Conservation (phyloP, 2,329 filamentous ascomycete genomes). For the Coniosporium tulheliwenetii region DNA sequence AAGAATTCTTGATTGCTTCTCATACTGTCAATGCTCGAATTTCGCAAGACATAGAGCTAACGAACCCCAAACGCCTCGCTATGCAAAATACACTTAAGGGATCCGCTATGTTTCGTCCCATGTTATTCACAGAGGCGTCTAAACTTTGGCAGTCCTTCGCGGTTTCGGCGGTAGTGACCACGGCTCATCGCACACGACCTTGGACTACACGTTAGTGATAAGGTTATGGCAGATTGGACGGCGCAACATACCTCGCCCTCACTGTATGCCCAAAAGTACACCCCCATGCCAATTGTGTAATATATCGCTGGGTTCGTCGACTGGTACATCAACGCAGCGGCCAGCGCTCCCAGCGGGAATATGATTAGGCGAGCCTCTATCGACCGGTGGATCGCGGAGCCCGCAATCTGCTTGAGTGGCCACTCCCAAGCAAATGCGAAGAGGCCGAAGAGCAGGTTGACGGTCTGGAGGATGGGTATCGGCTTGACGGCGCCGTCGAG, state of each 20-base stretch:
- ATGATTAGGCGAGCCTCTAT: constrained; percentile 74
- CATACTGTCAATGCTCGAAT: too few species aligned
- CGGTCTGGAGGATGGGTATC: constrained; percentile 71
- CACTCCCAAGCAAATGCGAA: constrained; percentile 77
- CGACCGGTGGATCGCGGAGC: constrained; percentile 65
- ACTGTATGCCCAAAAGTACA: constrained; percentile 95
- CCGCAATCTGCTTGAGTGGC: constrained; percentile 66
- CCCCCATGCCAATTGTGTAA: constrained; percentile 68
- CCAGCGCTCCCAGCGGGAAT: constrained; percentile 62
- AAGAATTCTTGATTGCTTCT: too few species aligned
- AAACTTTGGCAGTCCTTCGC: too few species aligned
- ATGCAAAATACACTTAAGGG: too few species aligned
- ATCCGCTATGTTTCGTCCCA: too few species aligned
- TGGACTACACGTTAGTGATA: too few species aligned
- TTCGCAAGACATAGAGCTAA: too few species aligned
- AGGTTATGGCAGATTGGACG: too few species aligned
- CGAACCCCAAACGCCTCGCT: too few species aligned
- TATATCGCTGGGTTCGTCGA: constrained; percentile 85
- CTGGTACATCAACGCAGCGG: constrained; percentile 72
- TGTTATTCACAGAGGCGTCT: too few species aligned
- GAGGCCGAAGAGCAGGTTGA: constrained; percentile 75
- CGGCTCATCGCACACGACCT: too few species aligned
- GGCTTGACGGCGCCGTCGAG: constrained; percentile 78
- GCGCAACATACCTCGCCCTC: constrained; percentile 71
- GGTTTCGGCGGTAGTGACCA: too few species aligned